Percentiles rank a stretch among this genome's conserved stretches.
phyloP scores from a whole-genome alignment of 768 basidiomycete species.

The Auriscalpium microsporum region DNA sequence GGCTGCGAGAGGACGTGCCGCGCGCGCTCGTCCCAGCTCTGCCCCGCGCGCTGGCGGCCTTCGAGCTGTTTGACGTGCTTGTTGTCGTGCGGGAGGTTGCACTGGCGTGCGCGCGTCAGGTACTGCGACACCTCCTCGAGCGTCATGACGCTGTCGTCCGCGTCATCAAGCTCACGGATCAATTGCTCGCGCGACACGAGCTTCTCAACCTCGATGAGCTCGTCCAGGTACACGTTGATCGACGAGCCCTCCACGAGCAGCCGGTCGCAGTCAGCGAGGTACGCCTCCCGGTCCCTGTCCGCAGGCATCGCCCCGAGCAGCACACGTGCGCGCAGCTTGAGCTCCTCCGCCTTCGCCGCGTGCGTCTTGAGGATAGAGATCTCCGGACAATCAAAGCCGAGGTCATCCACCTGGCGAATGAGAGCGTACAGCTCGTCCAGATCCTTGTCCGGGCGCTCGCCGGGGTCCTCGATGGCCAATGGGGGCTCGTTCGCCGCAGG shows the following conservation, averaged over 20 bases:
- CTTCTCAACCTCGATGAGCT: slow-evolving; percentile 68
- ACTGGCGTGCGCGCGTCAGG: slow-evolving; percentile 60
- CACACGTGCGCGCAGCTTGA: slow-evolving; percentile 43
- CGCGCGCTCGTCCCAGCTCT: slow-evolving; percentile 71
- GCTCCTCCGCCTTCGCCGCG: slow-evolving; percentile 56
- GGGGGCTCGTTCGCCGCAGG: slow-evolving; percentile 33
- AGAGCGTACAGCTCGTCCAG: slow-evolving; percentile 64
- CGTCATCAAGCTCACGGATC: slow-evolving; percentile 61
- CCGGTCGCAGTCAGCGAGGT: slow-evolving; percentile 61
- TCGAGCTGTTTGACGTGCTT: slow-evolving; percentile 56
- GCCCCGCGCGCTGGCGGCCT: slow-evolving; percentile 56
- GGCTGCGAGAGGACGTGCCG: slow-evolving; percentile 57
- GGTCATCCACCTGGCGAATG: slow-evolving; percentile 59
- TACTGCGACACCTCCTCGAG: slow-evolving; percentile 72
- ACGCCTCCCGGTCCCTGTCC: slow-evolving; percentile 43
- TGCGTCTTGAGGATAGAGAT: slow-evolving; percentile 47
- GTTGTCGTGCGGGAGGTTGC: slow-evolving; percentile 58
- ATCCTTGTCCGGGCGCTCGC: slow-evolving; percentile 62
- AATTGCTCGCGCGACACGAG: slow-evolving; percentile 76
- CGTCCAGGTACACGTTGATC: slow-evolving; percentile 77
- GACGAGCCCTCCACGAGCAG: slow-evolving; percentile 63
- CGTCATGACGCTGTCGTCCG: slow-evolving; percentile 60
- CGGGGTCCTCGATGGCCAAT: slow-evolving; percentile 41
- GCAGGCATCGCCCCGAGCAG: slow-evolving; percentile 38
- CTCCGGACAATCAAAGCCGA: slow-evolving; percentile 83